Conservation (phyloP, 2,329 filamentous ascomycete genomes). For the Hymenoscyphus linearis region DNA sequence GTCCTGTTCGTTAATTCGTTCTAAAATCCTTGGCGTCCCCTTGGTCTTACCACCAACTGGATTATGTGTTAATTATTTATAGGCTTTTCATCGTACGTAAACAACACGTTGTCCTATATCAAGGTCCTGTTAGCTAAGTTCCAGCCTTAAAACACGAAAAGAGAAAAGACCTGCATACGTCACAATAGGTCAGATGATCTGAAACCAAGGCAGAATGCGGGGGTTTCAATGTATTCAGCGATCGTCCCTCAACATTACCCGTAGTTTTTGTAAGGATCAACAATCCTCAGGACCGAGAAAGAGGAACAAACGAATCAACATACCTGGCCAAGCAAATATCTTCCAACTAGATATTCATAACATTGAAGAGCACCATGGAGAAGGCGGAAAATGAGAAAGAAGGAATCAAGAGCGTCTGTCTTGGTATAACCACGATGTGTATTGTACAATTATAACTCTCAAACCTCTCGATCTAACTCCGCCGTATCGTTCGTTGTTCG, state of each 20-base stretch:
- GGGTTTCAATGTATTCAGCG: background rate
- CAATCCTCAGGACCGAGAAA: background rate
- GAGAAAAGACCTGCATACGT: background rate
- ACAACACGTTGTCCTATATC: background rate
- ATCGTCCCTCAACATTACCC: background rate
- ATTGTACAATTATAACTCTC: background rate
- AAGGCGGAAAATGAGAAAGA: background rate
- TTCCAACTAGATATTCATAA: background rate
- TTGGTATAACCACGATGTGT: background rate
- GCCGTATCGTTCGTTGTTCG: background rate
- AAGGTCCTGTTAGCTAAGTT: background rate
- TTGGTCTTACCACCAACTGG: background rate
- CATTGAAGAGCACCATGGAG: background rate
- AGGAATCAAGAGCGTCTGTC: background rate
- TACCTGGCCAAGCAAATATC: background rate
- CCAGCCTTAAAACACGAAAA: background rate
- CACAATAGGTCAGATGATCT: background rate
- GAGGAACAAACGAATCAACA: background rate
- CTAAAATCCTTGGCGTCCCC: background rate
- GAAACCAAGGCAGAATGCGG: background rate
- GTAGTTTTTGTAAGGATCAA: background rate
- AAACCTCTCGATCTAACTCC: background rate
- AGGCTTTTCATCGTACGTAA: background rate
- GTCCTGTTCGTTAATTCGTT: background rate
- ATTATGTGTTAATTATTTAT: background rate